Base-by-base conservation (phyloP, 1,139 yeast genomes). In the Arxiozyma telluris region DNA sequence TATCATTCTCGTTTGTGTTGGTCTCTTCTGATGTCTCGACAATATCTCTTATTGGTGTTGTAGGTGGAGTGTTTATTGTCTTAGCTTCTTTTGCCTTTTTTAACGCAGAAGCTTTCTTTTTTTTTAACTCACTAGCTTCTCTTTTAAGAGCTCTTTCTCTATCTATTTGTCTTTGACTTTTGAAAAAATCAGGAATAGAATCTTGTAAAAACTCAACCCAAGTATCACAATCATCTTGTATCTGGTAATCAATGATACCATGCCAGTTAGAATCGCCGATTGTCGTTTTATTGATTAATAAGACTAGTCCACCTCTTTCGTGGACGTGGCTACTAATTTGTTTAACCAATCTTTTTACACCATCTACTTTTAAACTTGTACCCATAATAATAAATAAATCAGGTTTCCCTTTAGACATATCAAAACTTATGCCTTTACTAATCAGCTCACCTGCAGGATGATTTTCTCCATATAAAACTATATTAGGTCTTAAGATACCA, bases 361-460 rank as follows among this genome's bases (percentile, higher is more conserved):
- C 96, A 53, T 91, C 95, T 20, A 89, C 94, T 69, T 85, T 86
- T 54, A 89, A 71, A 8, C 95, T 84, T 0, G 96, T 89, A 1
- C 96, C 96, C 78, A 87, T 87, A 39, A 89, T 86, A 23, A 89
- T 74, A 50, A 89, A 74, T 59, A 88, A 77, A 65, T 89, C 96
- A 0, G 96, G 93, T 58, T 74, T 78, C 45, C 80, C 71, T 60
- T 74, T 77, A 50, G 85, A 67, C 9, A 67, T 60, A 68, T 89
- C 96, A 5, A 79, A 74, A 61, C 79, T 86, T 18, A 90, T 74
- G 1, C 93, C 89, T 53, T 79, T 78, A 1, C 94, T 85, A 49
- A 89, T 81, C 11, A 83, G 76, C 57, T 88, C 96, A 34, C 89
- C 81, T 63, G 86, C 89, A 0, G 96, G 96, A 66, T 88, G 96